A percentile compares a stretch with the other conserved stretches of the same genome.
These are phyloP conservation scores for Russula lepida DNA, from an alignment of 768 basidiomycete genomes.

Conservation along the genomic window DNA sequence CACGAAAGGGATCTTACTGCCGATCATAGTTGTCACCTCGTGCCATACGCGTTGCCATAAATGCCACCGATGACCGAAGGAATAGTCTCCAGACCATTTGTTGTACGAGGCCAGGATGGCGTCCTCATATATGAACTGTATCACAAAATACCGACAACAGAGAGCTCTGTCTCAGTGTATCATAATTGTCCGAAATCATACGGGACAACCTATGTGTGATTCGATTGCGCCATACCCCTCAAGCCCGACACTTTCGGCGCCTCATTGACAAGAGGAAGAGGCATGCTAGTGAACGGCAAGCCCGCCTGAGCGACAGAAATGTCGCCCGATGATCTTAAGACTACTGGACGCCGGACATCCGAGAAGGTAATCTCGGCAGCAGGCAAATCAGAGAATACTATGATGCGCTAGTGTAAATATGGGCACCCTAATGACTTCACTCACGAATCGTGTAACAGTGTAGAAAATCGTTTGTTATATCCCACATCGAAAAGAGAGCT, in stretches of 20 bases:
- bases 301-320: neutral
- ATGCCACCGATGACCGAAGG: neutral
- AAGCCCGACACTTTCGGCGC: neutral
- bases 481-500: too few relatives aligned
- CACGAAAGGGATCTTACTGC: neutral
- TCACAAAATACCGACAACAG: neutral
- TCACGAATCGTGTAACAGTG: too few relatives aligned
- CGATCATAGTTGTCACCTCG: conserved; percentile 15
- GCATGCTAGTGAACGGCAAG: neutral
- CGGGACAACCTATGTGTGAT: too few relatives aligned
- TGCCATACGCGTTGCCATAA: conserved; percentile 6
- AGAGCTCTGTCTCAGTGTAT: too few relatives aligned
- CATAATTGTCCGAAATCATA: too few relatives aligned
- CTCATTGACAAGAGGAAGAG: neutral
- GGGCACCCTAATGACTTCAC: too few relatives aligned
- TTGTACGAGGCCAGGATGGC: neutral
- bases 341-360: too few relatives aligned
- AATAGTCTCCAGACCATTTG: neutral
- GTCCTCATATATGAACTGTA: neutral
- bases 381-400: too few relatives aligned
- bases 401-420: too few relatives aligned
- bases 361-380: too few relatives aligned
- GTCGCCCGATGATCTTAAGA: neutral
- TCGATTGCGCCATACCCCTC: neutral
- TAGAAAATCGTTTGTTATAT: too few relatives aligned